These are phyloP conservation scores for Cudoniella acicularis DNA, from an alignment of 495 filamentous ascomycete genomes.

Conservation along the genomic window DNA sequence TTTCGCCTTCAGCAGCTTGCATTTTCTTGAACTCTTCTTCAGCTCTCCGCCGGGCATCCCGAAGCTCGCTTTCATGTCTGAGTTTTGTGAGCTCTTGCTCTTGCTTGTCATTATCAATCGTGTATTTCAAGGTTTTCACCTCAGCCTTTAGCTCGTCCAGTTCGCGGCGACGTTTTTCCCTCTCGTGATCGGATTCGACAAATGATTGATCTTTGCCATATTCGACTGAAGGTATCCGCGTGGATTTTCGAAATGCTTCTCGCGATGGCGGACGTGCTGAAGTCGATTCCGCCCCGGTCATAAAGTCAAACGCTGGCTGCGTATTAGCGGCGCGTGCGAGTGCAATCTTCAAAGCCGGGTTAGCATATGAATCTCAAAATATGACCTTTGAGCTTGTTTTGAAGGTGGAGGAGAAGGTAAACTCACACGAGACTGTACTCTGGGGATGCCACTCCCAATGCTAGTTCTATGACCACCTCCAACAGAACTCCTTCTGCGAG, in stretches of 20 bases:
- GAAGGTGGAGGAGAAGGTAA: slow-evolving; percentile 16
- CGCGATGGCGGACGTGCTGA: slow-evolving; percentile 30
- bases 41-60: slow-evolving; percentile 66
- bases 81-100: slow-evolving; percentile 76
- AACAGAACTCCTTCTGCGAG: slow-evolving; percentile 18
- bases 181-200: slow-evolving; percentile 16
- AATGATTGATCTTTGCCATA: slow-evolving; percentile 33
- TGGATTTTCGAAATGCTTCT: slow-evolving; percentile 30
- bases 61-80: slow-evolving; percentile 76
- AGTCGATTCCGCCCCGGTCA: slow-evolving; percentile 46
- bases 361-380: not conserved
- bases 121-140: slow-evolving; percentile 49
- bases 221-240: slow-evolving; percentile 22
- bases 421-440: slow-evolving; percentile 42
- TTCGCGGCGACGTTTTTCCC: slow-evolving; percentile 17
- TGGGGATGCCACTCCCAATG: slow-evolving; percentile 21
- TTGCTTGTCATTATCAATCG: slow-evolving; percentile 67
- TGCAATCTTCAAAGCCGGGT: slow-evolving; percentile 23
- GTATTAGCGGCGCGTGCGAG: slow-evolving; percentile 39
- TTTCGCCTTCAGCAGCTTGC: slow-evolving; percentile 70
- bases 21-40: slow-evolving; percentile 82
- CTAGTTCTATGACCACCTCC: slow-evolving; percentile 14
- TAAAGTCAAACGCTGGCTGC: slow-evolving; percentile 60
- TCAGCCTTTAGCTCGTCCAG: slow-evolving; percentile 52
- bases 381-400: not conserved